Evolutionary conservation across 2,329 filamentous ascomycete species (phyloP), one percentile per base, ranked within the genome.

Genomic region (Stenocarpella maydis): DNA sequence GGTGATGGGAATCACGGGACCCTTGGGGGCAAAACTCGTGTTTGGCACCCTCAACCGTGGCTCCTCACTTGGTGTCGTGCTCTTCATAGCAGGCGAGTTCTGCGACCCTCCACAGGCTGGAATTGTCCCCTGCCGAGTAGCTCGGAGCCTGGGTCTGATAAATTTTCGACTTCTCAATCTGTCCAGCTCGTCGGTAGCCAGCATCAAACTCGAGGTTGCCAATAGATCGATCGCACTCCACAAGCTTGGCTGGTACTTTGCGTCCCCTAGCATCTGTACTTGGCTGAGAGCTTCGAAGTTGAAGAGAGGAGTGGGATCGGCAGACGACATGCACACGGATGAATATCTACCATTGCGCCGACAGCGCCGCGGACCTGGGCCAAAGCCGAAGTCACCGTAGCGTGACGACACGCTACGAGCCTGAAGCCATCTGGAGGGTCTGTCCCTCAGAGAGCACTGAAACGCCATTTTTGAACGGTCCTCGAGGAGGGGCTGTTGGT

Each of bases 211-310:
- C 24, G 24, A 21, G 7, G 37, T 26, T 37, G 37, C 66, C 15
- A 64, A 19, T 15, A 55, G 66, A n/a, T 64, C 31, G 24, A 68
- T 52, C 10, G 58, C 17, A 53, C 26, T 60, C 39, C 39, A 47
- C 15, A 37, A 19, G n/a, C 26, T 26, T 12, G 28, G n/a, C 14
- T 43, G 67, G 17, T 19, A 19, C 6, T 53, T 50, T 41, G 37
- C 9, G 17, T 47, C 26, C 7, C 24, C 7, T 8, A 49, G 28
- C 14, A 45, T 4, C 1, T 39, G 37, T 28, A 17, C 47, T 24
- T 21, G 21, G 19, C 12, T 8, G 9, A 39, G 37, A 50, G 39
- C 21, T 15, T n/a, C 17, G 28, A 28, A 19, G 19, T 21, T 63
- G 21, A 47, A 47, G 2, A 64, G 28, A 19, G 58, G 58, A n/a